These are phyloP conservation scores for Cornus controversa DNA, from an alignment of 148 eudicot species.

Conservation along the genomic window DNA sequence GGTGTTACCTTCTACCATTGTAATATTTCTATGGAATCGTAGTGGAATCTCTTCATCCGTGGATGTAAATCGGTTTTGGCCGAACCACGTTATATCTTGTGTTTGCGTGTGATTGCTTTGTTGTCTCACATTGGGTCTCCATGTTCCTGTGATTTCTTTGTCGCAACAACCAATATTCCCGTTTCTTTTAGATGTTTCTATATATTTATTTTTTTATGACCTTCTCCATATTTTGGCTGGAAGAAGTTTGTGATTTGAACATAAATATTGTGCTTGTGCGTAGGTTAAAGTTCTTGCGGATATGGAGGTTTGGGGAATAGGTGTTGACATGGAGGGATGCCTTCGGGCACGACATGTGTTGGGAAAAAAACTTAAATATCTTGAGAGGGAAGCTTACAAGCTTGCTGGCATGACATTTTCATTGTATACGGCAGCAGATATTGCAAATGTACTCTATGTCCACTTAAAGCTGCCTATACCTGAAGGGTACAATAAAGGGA, in stretches of 20 bases:
- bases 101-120: too few species aligned
- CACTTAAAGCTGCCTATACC: constrained; percentile 90
- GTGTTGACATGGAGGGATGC: constrained; percentile 98
- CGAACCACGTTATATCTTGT: too few species aligned
- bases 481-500: constrained; percentile 66
- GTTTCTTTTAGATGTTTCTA: background rate
- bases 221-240: background rate
- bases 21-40: too few species aligned
- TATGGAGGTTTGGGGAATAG: constrained; percentile 93
- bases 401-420: constrained; percentile 94
- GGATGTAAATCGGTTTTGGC: too few species aligned
- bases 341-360: constrained; percentile 70
- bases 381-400: constrained; percentile 85
- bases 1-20: too few species aligned
- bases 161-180: background rate
- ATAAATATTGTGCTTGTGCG: constrained; percentile 11
- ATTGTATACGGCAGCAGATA: constrained; percentile 79
- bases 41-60: too few species aligned
- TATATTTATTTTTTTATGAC: background rate
- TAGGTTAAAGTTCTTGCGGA: constrained; percentile 91
- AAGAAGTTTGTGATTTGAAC: background rate
- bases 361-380: constrained; percentile 73
- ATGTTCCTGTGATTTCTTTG: too few species aligned
- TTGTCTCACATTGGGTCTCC: too few species aligned
- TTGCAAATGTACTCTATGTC: constrained; percentile 85